These are phyloP conservation scores for Larix sibirica DNA, from an alignment of 83 land plant species.

Conservation along the genomic window DNA sequence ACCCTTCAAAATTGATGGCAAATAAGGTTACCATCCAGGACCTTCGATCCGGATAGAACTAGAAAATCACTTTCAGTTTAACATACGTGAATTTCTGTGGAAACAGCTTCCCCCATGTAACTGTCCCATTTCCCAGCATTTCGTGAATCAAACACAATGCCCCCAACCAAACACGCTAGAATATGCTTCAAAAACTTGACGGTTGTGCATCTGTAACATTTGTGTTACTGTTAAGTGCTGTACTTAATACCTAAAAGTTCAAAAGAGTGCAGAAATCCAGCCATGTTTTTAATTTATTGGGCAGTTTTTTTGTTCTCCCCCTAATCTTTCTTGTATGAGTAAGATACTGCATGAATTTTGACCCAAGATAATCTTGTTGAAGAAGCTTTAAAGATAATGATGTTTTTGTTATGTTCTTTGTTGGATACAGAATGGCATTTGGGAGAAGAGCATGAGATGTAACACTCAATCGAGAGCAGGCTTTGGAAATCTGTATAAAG, in stretches of 20 bases:
- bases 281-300: too few relatives aligned
- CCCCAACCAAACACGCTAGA: neutral
- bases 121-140: neutral
- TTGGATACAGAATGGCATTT: neutral
- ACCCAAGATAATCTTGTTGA: neutral
- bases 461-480: neutral
- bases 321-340: too few relatives aligned
- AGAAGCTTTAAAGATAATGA: neutral
- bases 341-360: too few relatives aligned
- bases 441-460: neutral
- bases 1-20: neutral
- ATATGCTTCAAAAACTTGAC: neutral
- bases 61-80: neutral
- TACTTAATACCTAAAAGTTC: too few relatives aligned
- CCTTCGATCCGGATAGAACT: neutral
- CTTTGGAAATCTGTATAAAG: neutral
- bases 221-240: too few relatives aligned
- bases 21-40: neutral
- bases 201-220: neutral
- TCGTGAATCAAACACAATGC: neutral
- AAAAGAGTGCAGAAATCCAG: too few relatives aligned
- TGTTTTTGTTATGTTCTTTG: neutral
- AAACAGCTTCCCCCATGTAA: neutral
- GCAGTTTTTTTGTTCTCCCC: too few relatives aligned
- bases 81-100: neutral